Evolutionary conservation across 176 grass and related monocot genomes (phyloP).

Genomic region (Carex cristatella): DNA sequence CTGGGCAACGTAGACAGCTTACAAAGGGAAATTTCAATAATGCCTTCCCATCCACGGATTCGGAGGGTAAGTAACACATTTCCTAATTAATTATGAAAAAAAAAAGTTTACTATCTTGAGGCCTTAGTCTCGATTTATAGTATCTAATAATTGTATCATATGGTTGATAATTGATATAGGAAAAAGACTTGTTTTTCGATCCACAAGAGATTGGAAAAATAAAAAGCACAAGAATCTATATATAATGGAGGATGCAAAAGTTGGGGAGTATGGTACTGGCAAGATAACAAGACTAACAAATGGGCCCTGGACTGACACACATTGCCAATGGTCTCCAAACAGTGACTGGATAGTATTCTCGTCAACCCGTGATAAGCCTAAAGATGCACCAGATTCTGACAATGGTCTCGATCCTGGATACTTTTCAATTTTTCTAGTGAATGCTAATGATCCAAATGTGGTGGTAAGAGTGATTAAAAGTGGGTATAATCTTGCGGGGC

Average conservation of each 20-base stretch:
- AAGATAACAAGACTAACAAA: constrained; percentile 9
- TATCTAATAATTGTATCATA: background rate
- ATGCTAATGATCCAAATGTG: background rate
- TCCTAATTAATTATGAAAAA: background rate
- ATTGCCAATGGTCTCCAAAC: constrained; percentile 15
- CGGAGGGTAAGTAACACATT: background rate
- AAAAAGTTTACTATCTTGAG: no score
- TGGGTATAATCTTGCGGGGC: background rate
- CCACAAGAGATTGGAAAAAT: background rate
- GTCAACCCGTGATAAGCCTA: constrained; percentile 1
- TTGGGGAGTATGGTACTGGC: background rate
- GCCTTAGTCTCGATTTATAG: background rate
- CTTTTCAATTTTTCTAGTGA: constrained; percentile 19
- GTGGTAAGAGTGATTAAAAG: constrained; percentile 30
- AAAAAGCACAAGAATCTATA: constrained; percentile 8
- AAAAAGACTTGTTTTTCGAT: constrained; percentile 3
- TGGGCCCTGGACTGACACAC: constrained; percentile 4
- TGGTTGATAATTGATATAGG: background rate
- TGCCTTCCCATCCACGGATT: constrained; percentile 4
- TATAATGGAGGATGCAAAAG: constrained; percentile 10
- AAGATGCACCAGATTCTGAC: background rate
- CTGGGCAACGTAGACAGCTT: background rate
- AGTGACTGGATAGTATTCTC: constrained; percentile 20
- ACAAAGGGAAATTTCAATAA: constrained; percentile 17
- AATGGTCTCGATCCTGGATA: constrained; percentile 15